A percentile compares a stretch with the other conserved stretches of the same genome.
These are phyloP conservation scores for Alnus rubra DNA, from an alignment of 306 rosid genomes.

Conservation along the genomic window DNA sequence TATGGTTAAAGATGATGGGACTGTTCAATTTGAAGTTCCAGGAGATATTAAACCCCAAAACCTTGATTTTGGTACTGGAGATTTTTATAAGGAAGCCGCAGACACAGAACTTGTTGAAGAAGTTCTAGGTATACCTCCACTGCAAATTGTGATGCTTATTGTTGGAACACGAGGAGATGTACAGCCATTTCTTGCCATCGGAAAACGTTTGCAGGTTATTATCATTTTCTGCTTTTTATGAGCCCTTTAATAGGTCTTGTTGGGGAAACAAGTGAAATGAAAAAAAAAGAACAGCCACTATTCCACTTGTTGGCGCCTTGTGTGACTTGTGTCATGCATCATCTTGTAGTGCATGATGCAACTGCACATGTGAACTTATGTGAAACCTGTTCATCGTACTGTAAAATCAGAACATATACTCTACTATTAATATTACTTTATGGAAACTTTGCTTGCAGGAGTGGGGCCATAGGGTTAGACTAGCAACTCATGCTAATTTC, in stretches of 20 bases:
- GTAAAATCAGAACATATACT: constrained; percentile 8
- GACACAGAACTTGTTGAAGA: constrained; percentile 33
- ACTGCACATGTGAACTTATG: not conserved
- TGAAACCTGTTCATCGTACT: constrained; percentile 3
- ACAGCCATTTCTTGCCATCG: constrained; percentile 93
- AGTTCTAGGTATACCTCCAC: constrained; percentile 46
- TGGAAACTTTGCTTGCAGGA: constrained; percentile 58
- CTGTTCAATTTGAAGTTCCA: constrained; percentile 69
- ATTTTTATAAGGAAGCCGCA: constrained; percentile 14
- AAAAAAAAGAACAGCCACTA: not conserved
- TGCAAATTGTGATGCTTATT: constrained; percentile 89
- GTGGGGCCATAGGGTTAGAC: constrained; percentile 87
- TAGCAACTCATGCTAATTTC: constrained; percentile 90
- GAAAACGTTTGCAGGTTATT: constrained; percentile 79
- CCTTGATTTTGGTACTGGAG: constrained; percentile 41
- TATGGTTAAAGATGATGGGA: constrained; percentile 62
- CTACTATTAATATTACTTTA: constrained; percentile 25
- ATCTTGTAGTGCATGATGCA: not conserved
- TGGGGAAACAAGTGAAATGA: too few species aligned
- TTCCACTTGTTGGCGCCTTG: not conserved
- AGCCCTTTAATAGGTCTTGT: not conserved
- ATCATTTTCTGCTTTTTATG: constrained; percentile 15
- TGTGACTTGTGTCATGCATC: not conserved
- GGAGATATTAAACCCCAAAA: constrained; percentile 42
- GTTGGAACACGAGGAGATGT: constrained; percentile 96